Conservation (phyloP, 495 filamentous ascomycete species). For the Aspergillus nidulans region DNA sequence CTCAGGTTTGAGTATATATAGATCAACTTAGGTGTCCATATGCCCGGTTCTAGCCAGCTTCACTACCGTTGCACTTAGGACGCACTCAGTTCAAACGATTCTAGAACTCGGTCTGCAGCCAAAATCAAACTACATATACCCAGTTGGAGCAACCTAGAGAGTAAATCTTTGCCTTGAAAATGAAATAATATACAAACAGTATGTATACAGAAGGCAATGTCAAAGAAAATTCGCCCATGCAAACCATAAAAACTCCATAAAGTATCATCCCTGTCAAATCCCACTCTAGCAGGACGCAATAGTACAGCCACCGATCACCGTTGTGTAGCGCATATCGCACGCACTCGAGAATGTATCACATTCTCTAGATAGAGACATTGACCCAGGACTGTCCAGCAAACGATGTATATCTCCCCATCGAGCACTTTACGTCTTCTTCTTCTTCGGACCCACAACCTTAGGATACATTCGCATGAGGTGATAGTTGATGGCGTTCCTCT, state of each 20-base stretch:
- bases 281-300: background rate
- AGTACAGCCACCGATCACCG: background rate
- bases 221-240: background rate
- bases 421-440: slow-evolving; percentile 48
- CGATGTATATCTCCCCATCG: background rate
- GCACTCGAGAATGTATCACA: background rate
- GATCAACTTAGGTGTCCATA: background rate
- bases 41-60: background rate
- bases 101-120: background rate
- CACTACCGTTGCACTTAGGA: background rate
- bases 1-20: slow-evolving; percentile 36
- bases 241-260: slow-evolving; percentile 5
- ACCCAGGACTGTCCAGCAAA: background rate
- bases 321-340: background rate
- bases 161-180: background rate
- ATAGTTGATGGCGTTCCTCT: slow-evolving; percentile 91
- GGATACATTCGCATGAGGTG: slow-evolving; percentile 84
- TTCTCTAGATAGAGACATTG: background rate
- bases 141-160: background rate
- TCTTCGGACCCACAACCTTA: slow-evolving; percentile 66
- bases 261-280: background rate
- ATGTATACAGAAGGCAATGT: slow-evolving; percentile 3
- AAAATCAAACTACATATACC: too few species aligned
- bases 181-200: slow-evolving; percentile 8
- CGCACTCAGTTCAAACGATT: too few species aligned